Conservation (phyloP, 306 rosid genomes). For the Ochetophila trinervis region DNA sequence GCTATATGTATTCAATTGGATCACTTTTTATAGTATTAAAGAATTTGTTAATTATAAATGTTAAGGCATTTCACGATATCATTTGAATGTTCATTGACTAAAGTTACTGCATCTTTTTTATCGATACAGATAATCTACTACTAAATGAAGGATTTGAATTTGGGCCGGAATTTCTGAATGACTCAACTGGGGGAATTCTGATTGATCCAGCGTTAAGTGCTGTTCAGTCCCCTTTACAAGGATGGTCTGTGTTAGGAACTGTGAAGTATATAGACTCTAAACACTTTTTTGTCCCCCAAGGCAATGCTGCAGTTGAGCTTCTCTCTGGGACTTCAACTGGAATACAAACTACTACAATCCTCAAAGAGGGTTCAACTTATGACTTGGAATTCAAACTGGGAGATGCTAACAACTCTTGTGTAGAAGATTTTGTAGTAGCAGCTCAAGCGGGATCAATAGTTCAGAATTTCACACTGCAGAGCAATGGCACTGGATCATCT, state of each 20-base stretch:
- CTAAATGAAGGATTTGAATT: constrained; percentile 32
- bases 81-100: background rate
- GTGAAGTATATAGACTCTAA: constrained; percentile 30
- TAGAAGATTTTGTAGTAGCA: constrained; percentile 19
- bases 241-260: constrained; percentile 28
- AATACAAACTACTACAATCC: constrained; percentile 20
- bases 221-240: constrained; percentile 26
- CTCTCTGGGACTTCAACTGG: constrained; percentile 33
- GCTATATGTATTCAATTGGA: too few relatives aligned
- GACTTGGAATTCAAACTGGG: constrained; percentile 30
- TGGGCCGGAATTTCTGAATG: constrained; percentile 29
- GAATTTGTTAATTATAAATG: too few relatives aligned
- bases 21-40: too few relatives aligned
- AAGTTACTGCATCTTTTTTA: background rate
- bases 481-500: constrained; percentile 36
- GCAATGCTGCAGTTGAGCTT: constrained; percentile 35
- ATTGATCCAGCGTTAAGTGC: constrained; percentile 28
- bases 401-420: constrained; percentile 36
- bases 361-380: constrained; percentile 26
- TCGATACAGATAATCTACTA: constrained; percentile 23
- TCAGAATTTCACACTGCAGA: constrained; percentile 31
- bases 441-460: constrained; percentile 28
- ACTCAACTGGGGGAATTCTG: constrained; percentile 30
- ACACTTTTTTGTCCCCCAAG: constrained; percentile 36
- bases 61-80: background rate